Evolutionary conservation across 176 grass and related monocot species (phyloP), one percentile per base, ranked within the genome.

Genomic region (Lolium perenne): DNA sequence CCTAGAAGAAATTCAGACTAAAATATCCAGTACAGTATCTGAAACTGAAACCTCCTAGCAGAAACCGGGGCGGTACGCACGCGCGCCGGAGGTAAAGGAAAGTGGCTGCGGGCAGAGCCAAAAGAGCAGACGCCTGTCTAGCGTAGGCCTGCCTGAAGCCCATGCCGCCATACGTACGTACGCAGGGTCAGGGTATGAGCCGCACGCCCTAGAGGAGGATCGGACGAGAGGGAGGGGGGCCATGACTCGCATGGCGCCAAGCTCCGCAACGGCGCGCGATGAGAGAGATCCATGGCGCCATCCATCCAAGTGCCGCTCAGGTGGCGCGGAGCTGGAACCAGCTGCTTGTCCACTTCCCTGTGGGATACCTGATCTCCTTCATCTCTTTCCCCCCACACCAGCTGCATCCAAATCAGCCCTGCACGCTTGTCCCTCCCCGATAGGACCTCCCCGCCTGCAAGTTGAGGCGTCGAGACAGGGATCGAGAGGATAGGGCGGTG

Each of bases 391-490:
- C 49, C 49, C 49, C 22, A 29, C 29, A 13, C 21, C 50, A 1
- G 51, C 49, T 26, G 53, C 32, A 16, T 16, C 32, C 79, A 87
- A 73, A 82, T 87, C 78, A 87, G 70, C 32, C 13, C 35, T 73
- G 47, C 78, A 82, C 70, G n/a, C 58, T 64, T 87, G 86, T 57
- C 78, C 6, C 58, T 74, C 20, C 67, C 45, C 26, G 13, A 43
- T 87, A 43, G 84, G 76, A 79, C 32, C 60, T 17, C 43, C 17
- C 16, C 7, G 22, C 75, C 75, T n/a, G 54, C 76, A 76, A 76
- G 25, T 54, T 53, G 72, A 40, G 10, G 20, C 70, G 22, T 47
- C 41, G 41, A 72, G 41, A 71, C 40, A 56, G 51, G 16, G 53
- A 73, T 43, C 8, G 20, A 73, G 50, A 35, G 26, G 74, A 77